Conservation (phyloP, 805 yeast species). For the Teunomyces pallodes region DNA sequence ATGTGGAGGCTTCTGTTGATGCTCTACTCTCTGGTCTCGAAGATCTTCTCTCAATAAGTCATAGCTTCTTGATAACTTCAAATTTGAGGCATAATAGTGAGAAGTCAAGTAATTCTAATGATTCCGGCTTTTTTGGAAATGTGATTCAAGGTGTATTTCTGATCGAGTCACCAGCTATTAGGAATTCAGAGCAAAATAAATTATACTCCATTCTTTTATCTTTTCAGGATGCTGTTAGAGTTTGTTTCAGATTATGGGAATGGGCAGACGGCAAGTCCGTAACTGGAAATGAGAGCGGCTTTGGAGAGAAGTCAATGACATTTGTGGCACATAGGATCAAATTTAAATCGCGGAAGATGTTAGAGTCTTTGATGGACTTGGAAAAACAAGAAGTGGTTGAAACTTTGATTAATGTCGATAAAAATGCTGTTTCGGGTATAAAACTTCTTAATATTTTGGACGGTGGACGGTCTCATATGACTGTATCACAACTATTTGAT, state of each 20-base stretch:
- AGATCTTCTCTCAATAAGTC: conserved; percentile 58
- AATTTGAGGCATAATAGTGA: conserved; percentile 17
- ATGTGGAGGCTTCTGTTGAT: conserved; percentile 44
- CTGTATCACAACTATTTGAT: conserved; percentile 65
- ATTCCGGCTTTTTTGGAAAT: conserved; percentile 58
- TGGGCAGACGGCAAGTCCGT: conserved; percentile 51
- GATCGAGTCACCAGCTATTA: conserved; percentile 58
- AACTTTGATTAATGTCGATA: conserved; percentile 48
- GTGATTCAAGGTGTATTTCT: conserved; percentile 79
- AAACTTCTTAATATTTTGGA: conserved; percentile 76
- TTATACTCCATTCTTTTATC: conserved; percentile 58
- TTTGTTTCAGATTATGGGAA: conserved; percentile 66
- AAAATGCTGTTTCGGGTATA: conserved; percentile 24
- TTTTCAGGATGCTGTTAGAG: conserved; percentile 55
- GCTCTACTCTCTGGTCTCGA: conserved; percentile 62
- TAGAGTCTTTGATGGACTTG: conserved; percentile 60
- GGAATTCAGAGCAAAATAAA: conserved; percentile 51
- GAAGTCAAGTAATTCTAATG: conserved; percentile 14
- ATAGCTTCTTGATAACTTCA: conserved; percentile 47
- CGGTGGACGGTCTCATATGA: conserved; percentile 74
- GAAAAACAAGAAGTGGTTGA: conserved; percentile 78
- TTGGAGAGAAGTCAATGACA: conserved; percentile 26
- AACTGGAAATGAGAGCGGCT: background rate
- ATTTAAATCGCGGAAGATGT: conserved; percentile 61
- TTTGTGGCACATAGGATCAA: conserved; percentile 58